Conservation (phyloP, 2,329 filamentous ascomycete genomes). For the Paracorniculantispora psalliotae region DNA sequence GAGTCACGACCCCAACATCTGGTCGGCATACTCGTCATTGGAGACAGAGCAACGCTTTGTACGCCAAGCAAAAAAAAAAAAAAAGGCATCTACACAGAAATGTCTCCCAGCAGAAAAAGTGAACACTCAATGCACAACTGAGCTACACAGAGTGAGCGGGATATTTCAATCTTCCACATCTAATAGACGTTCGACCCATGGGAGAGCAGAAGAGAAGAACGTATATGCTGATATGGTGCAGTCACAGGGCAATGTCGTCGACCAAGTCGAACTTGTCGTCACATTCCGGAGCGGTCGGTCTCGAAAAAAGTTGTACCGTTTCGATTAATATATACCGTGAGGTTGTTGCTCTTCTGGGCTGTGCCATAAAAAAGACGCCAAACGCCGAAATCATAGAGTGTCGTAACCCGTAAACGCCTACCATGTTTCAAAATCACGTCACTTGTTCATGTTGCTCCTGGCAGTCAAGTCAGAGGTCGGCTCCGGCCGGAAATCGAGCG, state of each 20-base stretch:
- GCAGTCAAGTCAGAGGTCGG: conserved; percentile 24
- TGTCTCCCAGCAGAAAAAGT: conserved; percentile 46
- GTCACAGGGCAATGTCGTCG: neutral
- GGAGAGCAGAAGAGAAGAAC: conserved; percentile 42
- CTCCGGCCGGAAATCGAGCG: conserved; percentile 16
- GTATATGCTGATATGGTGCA: conserved; percentile 50
- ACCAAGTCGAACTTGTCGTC: neutral
- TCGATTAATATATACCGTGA: neutral
- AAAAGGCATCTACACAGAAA: conserved; percentile 9
- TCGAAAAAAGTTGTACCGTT: neutral
- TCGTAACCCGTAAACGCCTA: neutral
- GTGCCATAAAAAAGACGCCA: neutral
- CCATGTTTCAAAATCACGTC: conserved; percentile 13
- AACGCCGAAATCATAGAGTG: neutral
- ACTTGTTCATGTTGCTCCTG: conserved; percentile 36
- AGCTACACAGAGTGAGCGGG: conserved; percentile 50
- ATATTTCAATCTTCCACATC: conserved; percentile 46
- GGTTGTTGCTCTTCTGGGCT: neutral
- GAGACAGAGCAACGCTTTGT: neutral
- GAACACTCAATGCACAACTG: conserved; percentile 39
- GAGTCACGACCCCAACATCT: too few relatives aligned
- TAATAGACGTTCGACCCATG: conserved; percentile 51
- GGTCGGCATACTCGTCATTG: neutral
- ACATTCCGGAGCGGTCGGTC: neutral
- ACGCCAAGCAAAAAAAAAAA: neutral